Evolutionary conservation across 352 stramenopile genomes (phyloP).

Genomic region (Elongisporangium prolatum): DNA sequence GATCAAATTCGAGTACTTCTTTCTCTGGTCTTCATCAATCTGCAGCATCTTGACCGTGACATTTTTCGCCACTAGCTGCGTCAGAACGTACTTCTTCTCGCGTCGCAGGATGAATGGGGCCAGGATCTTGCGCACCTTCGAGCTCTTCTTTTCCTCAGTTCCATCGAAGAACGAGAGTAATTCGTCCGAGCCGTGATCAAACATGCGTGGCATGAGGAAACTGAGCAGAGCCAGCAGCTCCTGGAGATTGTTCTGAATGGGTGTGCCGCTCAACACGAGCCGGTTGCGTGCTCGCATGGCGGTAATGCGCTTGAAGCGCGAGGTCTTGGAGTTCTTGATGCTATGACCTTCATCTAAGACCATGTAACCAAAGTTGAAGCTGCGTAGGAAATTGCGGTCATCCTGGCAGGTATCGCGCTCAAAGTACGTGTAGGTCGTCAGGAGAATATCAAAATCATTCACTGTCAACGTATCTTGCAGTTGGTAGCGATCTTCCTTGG

Average conservation of each 20-base stretch:
- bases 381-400: constrained; percentile 75
- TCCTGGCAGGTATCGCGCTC: constrained; percentile 82
- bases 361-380: constrained; percentile 88
- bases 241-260: constrained; percentile 89
- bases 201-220: constrained; percentile 92
- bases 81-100: constrained; percentile 95
- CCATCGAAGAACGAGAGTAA: constrained; percentile 80
- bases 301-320: constrained; percentile 87
- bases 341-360: constrained; percentile 92
- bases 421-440: constrained; percentile 92
- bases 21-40: constrained; percentile 63
- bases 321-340: constrained; percentile 91
- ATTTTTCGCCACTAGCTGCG: constrained; percentile 88
- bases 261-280: constrained; percentile 83
- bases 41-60: constrained; percentile 81
- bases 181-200: constrained; percentile 79
- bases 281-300: constrained; percentile 65
- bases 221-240: constrained; percentile 87
- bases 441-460: constrained; percentile 75
- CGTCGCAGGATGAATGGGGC: constrained; percentile 96
- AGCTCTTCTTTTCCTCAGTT: constrained; percentile 71
- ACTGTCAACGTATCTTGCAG: constrained; percentile 44
- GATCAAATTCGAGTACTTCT: constrained; percentile 85
- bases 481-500: constrained; percentile 53
- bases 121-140: constrained; percentile 90